These are phyloP conservation scores for Ascodesmis nigricans DNA, from an alignment of 495 filamentous ascomycete genomes.

Conservation along the genomic window DNA sequence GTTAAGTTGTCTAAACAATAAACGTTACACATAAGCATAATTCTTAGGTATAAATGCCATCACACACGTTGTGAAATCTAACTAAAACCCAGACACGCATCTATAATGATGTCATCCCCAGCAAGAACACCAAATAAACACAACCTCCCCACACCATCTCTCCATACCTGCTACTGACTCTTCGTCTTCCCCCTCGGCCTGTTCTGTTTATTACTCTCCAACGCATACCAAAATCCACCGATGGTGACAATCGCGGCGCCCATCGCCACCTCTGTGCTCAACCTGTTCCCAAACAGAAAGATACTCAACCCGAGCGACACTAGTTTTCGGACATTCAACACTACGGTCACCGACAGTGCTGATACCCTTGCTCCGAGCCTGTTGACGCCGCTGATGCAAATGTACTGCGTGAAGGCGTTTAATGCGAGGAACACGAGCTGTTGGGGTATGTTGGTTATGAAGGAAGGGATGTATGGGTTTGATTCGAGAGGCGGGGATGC, in stretches of 20 bases:
- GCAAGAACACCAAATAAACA: no score
- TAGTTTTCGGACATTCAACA: conserved; percentile 88
- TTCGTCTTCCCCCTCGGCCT: conserved; percentile 10
- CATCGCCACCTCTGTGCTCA: conserved; percentile 49
- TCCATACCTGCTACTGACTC: no score
- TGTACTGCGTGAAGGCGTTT: conserved; percentile 81
- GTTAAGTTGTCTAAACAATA: no score
- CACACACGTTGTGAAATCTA: no score
- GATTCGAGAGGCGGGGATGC: conserved; percentile 12
- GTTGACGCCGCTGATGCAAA: conserved; percentile 89
- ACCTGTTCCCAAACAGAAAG: conserved; percentile 69
- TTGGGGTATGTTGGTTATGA: conserved; percentile 34
- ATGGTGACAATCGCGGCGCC: conserved; percentile 72
- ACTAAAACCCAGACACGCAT: no score
- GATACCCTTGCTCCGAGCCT: conserved; percentile 64
- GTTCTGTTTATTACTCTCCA: conserved; percentile 36
- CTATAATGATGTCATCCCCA: no score
- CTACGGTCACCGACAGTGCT: conserved; percentile 84
- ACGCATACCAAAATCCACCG: conserved; percentile 70
- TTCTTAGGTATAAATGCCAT: no score
- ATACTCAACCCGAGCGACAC: conserved; percentile 76
- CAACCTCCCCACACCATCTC: no score
- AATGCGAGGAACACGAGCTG: conserved; percentile 48
- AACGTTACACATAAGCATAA: no score
- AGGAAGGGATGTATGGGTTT: conserved; percentile 6